A percentile compares a stretch with the other conserved stretches of the same genome.
phyloP scores from a whole-genome alignment of 1,139 yeast species.

The Hemisphaericaspora xylofermentans region DNA sequence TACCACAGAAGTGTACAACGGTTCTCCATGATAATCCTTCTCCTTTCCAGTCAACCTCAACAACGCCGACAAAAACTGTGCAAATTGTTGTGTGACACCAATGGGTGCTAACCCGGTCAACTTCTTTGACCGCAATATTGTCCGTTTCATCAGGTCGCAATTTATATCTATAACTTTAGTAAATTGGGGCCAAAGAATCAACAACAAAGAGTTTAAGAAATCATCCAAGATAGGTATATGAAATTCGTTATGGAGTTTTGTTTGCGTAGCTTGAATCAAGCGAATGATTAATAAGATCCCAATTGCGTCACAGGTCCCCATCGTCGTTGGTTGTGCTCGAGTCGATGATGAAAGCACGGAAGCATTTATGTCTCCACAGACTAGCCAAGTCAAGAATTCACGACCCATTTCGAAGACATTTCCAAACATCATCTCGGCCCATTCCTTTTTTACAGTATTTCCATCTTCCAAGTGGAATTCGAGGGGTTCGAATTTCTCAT shows the following conservation, averaged over 20 bases:
- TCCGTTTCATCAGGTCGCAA: constrained; percentile 61
- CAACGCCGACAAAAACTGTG: constrained; percentile 71
- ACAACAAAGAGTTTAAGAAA: constrained; percentile 65
- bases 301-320: constrained; percentile 64
- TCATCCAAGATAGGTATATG: constrained; percentile 76
- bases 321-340: constrained; percentile 14
- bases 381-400: constrained; percentile 40
- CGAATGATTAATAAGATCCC: constrained; percentile 81
- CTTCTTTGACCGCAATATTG: constrained; percentile 21
- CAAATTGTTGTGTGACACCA: constrained; percentile 72
- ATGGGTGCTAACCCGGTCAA: constrained; percentile 53
- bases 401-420: constrained; percentile 44
- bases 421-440: constrained; percentile 55
- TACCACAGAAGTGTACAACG: constrained; percentile 64
- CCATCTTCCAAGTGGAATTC: constrained; percentile 13
- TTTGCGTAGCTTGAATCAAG: constrained; percentile 61
- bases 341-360: constrained; percentile 1
- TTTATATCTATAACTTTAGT: constrained; percentile 75
- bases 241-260: constrained; percentile 57
- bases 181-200: constrained; percentile 82
- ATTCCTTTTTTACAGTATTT: constrained; percentile 41
- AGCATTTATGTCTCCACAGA: constrained; percentile 11
- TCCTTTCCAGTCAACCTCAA: constrained; percentile 51
- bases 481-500: constrained; percentile 33
- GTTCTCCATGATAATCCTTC: constrained; percentile 51